Evolutionary conservation across 2,329 filamentous ascomycete genomes (phyloP), one percentile per base, ranked within the genome.

Genomic region (Hirsutella minnesotensis): DNA sequence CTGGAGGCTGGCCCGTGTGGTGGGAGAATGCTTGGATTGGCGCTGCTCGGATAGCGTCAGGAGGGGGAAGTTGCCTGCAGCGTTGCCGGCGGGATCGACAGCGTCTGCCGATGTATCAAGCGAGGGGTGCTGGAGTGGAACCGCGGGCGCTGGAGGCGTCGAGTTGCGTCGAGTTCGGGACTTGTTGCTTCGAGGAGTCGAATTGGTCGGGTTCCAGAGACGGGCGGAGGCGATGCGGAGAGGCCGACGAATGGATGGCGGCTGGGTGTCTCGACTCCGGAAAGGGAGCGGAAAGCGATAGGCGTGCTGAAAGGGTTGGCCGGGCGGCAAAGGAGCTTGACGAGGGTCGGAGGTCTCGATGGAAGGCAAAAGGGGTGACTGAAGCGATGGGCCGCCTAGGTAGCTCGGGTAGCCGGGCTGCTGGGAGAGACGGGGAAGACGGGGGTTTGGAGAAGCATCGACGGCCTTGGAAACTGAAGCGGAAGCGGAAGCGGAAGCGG

Each of bases 201-300:
- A 78, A 54, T 78, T 78, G 45, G 72, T 72, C 20, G 75, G 75
- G 52, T 78, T 78, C 75, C 75, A 78, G 49, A 78, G 70, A 30
- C 73, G 71, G 38, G 69, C 67, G 19, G 70, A 63, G 4, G 66
- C 64, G 24, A 67, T 61, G 24, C 63, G 66, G 41, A 60, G 63
- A 39, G 63, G 56, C 21, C 64, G 61, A 27, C 51, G 59, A 29
- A 46, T 38, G 15, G 13, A 70, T 63, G 5, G 66, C 64, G 24
- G 66, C 60, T 24, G 62, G 66, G 42, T 60, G 63, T 39, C 9
- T 9, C 33, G 33, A n/a, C 7, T 35, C 33, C 33, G 33, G 9
- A 35, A 35, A 18, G 33, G 33, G 9, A n/a, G 18, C 15, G 33
- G 33, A n/a, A 35, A 35, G n/a, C 16, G 33, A 18, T 35, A 35